Conservation (phyloP, 2,329 filamentous ascomycete genomes). For the Sarocladium strictum region DNA sequence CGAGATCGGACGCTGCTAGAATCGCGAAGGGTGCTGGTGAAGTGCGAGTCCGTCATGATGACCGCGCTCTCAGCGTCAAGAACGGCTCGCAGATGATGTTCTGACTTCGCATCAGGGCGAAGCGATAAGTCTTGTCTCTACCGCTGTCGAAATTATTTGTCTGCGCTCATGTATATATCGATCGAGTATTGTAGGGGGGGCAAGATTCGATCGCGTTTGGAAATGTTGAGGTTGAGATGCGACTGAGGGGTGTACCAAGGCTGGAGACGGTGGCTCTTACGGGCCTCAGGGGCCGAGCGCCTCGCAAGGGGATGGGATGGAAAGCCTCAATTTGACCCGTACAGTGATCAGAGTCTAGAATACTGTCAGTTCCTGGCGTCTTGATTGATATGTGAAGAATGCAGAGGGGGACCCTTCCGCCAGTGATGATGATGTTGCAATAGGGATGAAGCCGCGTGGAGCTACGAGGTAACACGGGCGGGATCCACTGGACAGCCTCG, state of each 20-base stretch:
- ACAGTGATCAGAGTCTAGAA: too few relatives aligned
- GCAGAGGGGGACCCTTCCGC: not conserved
- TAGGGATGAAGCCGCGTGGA: constrained; percentile 10
- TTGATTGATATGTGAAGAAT: not conserved
- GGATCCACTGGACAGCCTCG: not conserved
- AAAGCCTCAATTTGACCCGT: too few relatives aligned
- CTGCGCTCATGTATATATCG: not conserved
- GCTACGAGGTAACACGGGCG: not conserved
- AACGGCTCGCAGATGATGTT: constrained; percentile 21
- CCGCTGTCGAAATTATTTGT: not conserved
- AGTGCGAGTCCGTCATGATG: constrained; percentile 29
- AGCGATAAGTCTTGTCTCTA: not conserved
- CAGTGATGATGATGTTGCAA: constrained; percentile 1
- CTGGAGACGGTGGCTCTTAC: not conserved
- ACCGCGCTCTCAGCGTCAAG: constrained; percentile 25
- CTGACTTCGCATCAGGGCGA: constrained; percentile 28
- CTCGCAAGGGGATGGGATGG: too few relatives aligned
- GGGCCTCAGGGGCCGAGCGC: too few relatives aligned
- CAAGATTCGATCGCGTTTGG: not conserved
- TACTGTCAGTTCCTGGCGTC: not conserved
- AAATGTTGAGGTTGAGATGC: not conserved
- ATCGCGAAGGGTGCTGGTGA: constrained; percentile 31
- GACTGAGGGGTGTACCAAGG: not conserved
- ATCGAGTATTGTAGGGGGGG: not conserved
- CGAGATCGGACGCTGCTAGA: constrained; percentile 40